Conservation (phyloP, 2,329 filamentous ascomycete genomes). For the Xylaria sp. region DNA sequence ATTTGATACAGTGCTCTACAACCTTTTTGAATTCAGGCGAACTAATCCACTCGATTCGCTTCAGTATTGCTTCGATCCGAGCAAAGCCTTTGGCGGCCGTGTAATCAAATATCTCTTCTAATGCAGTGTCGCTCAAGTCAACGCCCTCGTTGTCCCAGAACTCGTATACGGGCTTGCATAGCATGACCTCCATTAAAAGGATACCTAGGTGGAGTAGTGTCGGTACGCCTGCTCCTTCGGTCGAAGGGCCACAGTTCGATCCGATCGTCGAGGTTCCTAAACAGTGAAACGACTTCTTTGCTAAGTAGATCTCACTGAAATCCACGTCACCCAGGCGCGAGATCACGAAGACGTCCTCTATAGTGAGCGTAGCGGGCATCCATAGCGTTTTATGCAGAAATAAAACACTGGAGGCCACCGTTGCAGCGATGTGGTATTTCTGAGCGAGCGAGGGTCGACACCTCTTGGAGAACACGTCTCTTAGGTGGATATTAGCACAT, state of each 20-base stretch:
- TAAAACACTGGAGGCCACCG: slow-evolving; percentile 32
- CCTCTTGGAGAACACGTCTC: slow-evolving; percentile 8
- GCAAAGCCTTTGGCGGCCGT: slow-evolving; percentile 15
- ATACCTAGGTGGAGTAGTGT: slow-evolving; percentile 21
- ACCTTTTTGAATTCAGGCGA: slow-evolving; percentile 13
- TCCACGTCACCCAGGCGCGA: slow-evolving; percentile 17
- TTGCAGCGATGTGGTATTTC: slow-evolving; percentile 28
- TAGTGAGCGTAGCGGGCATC: slow-evolving; percentile 26
- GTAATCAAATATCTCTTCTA: slow-evolving; percentile 23
- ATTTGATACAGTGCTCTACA: slow-evolving; percentile 27
- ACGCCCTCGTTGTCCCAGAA: slow-evolving; percentile 21
- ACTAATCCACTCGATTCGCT: slow-evolving; percentile 16
- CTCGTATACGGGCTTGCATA: slow-evolving; percentile 24
- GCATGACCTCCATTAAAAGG: slow-evolving; percentile 23
- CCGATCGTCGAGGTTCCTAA: neutral
- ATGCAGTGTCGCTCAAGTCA: slow-evolving; percentile 1
- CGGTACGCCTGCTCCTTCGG: slow-evolving; percentile 8
- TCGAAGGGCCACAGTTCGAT: neutral
- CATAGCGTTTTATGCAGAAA: slow-evolving; percentile 35
- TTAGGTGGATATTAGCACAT: neutral
- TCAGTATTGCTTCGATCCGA: slow-evolving; percentile 14
- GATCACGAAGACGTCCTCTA: slow-evolving; percentile 28
- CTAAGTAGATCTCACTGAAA: slow-evolving; percentile 23
- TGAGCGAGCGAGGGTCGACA: slow-evolving; percentile 19
- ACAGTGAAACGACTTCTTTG: slow-evolving; percentile 10